Percentiles rank a stretch among this genome's conserved stretches.
phyloP scores from a whole-genome alignment of 345 rosid species.

The Eutrema heterophyllum region DNA sequence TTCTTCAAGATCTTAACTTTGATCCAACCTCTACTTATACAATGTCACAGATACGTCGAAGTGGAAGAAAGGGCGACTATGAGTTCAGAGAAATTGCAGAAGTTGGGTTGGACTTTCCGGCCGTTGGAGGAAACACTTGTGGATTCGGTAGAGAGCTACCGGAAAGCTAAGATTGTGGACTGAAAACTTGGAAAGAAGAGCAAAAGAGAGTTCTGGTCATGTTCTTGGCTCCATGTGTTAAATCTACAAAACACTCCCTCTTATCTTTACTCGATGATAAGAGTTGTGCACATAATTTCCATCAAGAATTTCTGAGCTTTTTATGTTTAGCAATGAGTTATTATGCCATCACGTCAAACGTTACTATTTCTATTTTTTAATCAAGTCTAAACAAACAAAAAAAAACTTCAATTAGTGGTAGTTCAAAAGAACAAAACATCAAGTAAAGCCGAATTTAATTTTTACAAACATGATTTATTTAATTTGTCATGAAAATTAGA shows the following conservation, averaged over 20 bases:
- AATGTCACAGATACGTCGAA: slow-evolving; percentile 36
- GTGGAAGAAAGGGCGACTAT: slow-evolving; percentile 16
- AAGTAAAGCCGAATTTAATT: no score
- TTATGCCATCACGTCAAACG: background rate
- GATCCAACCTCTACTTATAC: background rate
- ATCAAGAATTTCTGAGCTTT: background rate
- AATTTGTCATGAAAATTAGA: no score
- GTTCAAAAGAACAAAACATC: background rate
- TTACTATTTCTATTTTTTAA: background rate
- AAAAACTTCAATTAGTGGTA: background rate
- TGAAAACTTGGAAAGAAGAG: slow-evolving; percentile 6
- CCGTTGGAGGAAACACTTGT: slow-evolving; percentile 52
- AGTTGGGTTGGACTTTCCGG: slow-evolving; percentile 52
- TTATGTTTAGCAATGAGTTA: background rate
- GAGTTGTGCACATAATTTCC: background rate
- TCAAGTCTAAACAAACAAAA: background rate
- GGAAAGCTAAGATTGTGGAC: slow-evolving; percentile 42
- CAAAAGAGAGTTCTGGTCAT: background rate
- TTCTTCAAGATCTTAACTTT: background rate
- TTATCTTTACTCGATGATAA: background rate
- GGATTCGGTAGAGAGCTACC: slow-evolving; percentile 50
- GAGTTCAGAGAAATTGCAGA: slow-evolving; percentile 45
- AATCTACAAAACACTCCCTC: background rate
- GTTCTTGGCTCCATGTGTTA: background rate
- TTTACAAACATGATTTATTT: no score